Base-by-base conservation (phyloP, 208 protist species). In the Wallacemonas rigidus region DNA sequence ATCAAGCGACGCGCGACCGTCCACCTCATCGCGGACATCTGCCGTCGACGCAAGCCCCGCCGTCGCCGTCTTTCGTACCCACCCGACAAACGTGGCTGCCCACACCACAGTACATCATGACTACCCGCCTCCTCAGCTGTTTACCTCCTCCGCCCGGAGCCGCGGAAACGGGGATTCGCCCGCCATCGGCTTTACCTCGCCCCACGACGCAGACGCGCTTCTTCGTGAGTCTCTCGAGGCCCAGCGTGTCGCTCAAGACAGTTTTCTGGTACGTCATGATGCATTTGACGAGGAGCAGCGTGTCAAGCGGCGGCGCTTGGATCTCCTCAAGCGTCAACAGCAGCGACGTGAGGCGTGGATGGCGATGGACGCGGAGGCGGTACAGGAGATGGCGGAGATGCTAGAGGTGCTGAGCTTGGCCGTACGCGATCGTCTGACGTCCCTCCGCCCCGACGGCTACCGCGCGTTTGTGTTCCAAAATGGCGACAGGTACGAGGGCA, bases 391-490 rank as follows among this genome's bases (percentile, higher is more conserved):
- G 67, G 51, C 61, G 45, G 71, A 74, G 17, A 76, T 88, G 26
- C 87, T 93, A 72, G 81, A 87, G 63, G 56, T 73, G 15, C 64
- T 94, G 51, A 70, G 36, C 45, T 12, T 83, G 44, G 87, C 82
- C 35, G 82, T 96, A 14, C 82, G 84, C 9, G 89, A 94, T 39
- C 87, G 87, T 0, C 75, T 81, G 38, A 90, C 79, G 9, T 71
- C 77, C 38, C 72, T 96, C 62, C 77, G 80, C 36, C 73, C 87
- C 5, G 87, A 93, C 38, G 91, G 91, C 56, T 90, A 94, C 71
- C 91, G 94, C 73, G 79, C 87, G 35, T 91, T 94, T 72, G 78
- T 84, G 2, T 94, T 96, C 71, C 83, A 83, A 17, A 95, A 96
- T 50, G 85, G 81, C 11, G 85, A 94, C 58, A 71, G 87, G 39